Evolutionary conservation across 2,329 filamentous ascomycete genomes (phyloP).

Genomic region (Diplodia seriata): DNA sequence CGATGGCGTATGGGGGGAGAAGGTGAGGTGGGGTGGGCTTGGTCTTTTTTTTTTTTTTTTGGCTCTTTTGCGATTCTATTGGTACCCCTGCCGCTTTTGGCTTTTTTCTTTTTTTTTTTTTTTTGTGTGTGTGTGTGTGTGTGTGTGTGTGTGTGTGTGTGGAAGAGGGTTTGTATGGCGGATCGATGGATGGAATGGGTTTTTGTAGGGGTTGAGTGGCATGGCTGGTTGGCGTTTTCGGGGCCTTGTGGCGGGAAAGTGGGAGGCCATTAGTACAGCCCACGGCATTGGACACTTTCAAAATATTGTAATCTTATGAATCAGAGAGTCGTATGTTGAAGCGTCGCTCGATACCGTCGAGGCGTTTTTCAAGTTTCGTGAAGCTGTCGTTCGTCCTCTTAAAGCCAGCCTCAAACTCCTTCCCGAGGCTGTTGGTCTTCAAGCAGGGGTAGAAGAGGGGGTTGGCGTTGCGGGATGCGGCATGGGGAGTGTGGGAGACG

Average conservation of each 20-base stretch:
- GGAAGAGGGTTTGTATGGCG: not conserved
- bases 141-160: too few species aligned
- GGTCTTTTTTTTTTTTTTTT: not conserved
- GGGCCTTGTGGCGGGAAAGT: not conserved
- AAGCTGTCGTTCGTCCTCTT: too few species aligned
- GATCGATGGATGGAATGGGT: not conserved
- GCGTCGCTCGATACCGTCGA: too few species aligned
- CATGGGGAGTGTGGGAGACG: not conserved
- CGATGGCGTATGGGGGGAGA: too few species aligned
- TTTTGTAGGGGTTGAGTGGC: not conserved
- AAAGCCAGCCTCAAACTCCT: too few species aligned
- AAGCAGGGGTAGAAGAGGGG: too few species aligned
- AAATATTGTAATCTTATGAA: not conserved
- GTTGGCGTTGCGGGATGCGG: too few species aligned
- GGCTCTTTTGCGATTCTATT: not conserved
- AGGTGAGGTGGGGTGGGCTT: not conserved
- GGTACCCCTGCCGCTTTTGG: not conserved
- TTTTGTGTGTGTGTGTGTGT: too few species aligned
- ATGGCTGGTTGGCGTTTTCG: not conserved
- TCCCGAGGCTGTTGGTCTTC: too few species aligned
- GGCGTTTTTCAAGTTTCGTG: too few species aligned
- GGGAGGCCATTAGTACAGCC: not conserved
- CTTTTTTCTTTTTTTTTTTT: not conserved
- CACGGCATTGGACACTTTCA: not conserved
- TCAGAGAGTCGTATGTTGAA: too few species aligned